Percentiles rank a stretch among this genome's conserved stretches.
Evolutionary conservation across 139 green algal genomes (phyloP).

Genomic region (Asterochloris sp.): DNA sequence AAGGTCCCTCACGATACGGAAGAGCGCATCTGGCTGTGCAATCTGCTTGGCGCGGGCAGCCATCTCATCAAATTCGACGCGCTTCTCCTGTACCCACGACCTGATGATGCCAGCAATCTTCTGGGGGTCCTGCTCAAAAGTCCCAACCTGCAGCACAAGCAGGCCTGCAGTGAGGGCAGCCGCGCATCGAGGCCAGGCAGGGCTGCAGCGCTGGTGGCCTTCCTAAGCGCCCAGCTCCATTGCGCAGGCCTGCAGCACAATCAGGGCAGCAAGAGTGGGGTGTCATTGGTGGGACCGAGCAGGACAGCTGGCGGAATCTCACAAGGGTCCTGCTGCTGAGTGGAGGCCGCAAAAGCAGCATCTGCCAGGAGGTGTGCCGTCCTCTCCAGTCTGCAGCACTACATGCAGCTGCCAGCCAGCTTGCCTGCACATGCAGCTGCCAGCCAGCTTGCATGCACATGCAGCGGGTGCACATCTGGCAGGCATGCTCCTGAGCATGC

Average conservation of each 20-base stretch:
- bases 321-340: not conserved
- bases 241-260: not conserved
- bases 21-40: slow-evolving; percentile 13
- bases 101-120: slow-evolving; percentile 74
- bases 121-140: slow-evolving; percentile 66
- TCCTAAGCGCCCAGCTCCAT: not conserved
- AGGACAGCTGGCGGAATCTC: not conserved
- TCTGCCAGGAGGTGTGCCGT: too few species aligned
- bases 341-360: not conserved
- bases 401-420: too few species aligned
- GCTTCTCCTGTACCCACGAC: slow-evolving; percentile 50
- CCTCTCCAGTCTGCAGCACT: too few species aligned
- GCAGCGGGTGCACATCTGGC: too few species aligned
- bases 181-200: not conserved
- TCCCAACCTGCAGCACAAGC: slow-evolving; percentile 52
- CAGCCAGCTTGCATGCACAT: too few species aligned
- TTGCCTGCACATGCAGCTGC: too few species aligned
- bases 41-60: slow-evolving; percentile 22
- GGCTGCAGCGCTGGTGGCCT: not conserved
- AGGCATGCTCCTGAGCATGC: too few species aligned
- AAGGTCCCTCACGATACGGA: slow-evolving; percentile 31
- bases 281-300: not conserved
- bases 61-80: slow-evolving; percentile 52
- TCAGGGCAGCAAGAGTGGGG: not conserved
- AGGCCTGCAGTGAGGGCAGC: not conserved